Percentiles rank a stretch among this genome's conserved stretches.
phyloP scores from a whole-genome alignment of 176 grass and related monocot genomes.

The Aegilops sharonensis region DNA sequence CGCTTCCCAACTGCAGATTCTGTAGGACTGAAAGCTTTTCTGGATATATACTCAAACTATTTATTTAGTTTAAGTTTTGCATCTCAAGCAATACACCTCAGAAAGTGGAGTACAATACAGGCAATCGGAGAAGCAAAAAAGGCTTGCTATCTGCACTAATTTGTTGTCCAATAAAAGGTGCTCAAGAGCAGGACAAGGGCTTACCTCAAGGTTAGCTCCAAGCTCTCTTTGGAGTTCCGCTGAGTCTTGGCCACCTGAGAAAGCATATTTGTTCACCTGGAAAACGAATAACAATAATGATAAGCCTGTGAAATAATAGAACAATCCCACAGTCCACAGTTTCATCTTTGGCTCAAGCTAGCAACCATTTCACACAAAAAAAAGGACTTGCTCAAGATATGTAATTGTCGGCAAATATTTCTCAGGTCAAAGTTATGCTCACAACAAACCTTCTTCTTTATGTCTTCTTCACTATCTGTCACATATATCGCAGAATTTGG shows the following conservation, averaged over 20 bases:
- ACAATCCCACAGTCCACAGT: not conserved
- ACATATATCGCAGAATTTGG: slow-evolving; percentile 94
- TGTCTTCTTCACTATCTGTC: slow-evolving; percentile 73
- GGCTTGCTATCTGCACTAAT: not conserved
- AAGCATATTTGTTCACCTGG: slow-evolving; percentile 84
- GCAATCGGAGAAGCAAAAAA: too few species aligned
- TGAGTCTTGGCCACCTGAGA: slow-evolving; percentile 91
- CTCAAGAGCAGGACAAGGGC: not conserved
- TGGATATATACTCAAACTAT: too few species aligned
- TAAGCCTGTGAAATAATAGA: not conserved
- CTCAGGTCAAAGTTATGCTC: slow-evolving; percentile 1
- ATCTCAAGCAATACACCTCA: too few species aligned
- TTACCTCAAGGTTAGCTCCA: slow-evolving; percentile 86
- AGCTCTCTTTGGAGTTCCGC: slow-evolving; percentile 79
- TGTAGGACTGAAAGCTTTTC: too few species aligned
- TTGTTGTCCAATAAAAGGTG: not conserved
- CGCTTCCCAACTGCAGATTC: too few species aligned
- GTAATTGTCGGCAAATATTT: not conserved
- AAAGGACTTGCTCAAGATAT: not conserved
- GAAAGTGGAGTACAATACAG: too few species aligned
- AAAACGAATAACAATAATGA: slow-evolving; percentile 16
- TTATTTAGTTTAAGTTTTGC: too few species aligned
- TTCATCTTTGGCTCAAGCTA: not conserved
- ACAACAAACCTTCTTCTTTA: slow-evolving; percentile 70
- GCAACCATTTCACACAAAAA: slow-evolving; percentile 4